Evolutionary conservation across 2,329 filamentous ascomycete species (phyloP).

Genomic region (Pseudogymnoascus sp.): DNA sequence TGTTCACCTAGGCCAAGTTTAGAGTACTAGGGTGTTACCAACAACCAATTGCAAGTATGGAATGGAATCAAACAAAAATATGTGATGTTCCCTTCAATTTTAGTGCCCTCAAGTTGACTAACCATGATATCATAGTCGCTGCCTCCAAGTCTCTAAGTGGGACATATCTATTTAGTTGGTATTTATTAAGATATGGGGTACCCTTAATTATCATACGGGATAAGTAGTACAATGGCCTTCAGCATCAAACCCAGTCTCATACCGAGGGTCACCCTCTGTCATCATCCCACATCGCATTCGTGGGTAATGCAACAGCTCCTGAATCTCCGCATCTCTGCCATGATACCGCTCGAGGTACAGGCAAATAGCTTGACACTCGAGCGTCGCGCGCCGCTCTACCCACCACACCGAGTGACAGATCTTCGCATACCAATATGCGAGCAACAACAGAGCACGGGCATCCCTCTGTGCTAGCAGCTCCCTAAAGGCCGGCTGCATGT

Average conservation of each 20-base stretch:
- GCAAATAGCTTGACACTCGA: conserved; percentile 43
- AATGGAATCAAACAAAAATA: too few relatives aligned
- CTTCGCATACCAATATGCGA: conserved; percentile 49
- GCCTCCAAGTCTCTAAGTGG: not conserved
- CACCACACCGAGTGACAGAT: conserved; percentile 39
- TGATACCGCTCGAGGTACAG: conserved; percentile 32
- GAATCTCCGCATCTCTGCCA: conserved; percentile 14
- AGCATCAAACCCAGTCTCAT: not conserved
- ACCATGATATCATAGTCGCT: too few relatives aligned
- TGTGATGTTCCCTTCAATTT: too few relatives aligned
- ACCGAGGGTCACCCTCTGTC: not conserved
- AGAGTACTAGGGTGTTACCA: too few relatives aligned
- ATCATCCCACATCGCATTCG: conserved; percentile 7
- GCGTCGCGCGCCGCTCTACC: conserved; percentile 34
- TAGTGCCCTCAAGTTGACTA: too few relatives aligned
- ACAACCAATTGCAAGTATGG: too few relatives aligned
- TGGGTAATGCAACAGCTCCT: conserved; percentile 16
- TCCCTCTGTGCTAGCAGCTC: conserved; percentile 42
- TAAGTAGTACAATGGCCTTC: not conserved
- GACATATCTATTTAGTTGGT: not conserved
- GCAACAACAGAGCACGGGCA: conserved; percentile 41
- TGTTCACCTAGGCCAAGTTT: too few relatives aligned
- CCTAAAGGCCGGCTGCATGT: conserved; percentile 36
- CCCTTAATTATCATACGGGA: not conserved
- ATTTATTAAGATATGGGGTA: not conserved